Evolutionary conservation across 495 filamentous ascomycete species (phyloP).

Genomic region (Amphirosellinia nigrospora): DNA sequence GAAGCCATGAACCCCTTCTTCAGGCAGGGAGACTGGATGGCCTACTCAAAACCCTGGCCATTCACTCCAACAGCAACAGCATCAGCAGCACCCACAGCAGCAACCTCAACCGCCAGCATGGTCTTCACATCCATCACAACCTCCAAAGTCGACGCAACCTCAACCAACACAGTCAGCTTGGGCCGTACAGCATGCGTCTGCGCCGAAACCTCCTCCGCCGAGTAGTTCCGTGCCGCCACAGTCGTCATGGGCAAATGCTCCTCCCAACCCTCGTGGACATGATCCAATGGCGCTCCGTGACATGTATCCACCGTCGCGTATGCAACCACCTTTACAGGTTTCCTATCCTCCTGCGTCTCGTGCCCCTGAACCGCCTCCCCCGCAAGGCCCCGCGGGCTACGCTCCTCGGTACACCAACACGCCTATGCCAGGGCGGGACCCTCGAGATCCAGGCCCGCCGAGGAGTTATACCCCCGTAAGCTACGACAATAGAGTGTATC

Average conservation of each 20-base stretch:
- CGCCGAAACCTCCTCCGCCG: conserved; percentile 46
- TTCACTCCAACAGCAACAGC: conserved; percentile 39
- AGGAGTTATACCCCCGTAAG: conserved; percentile 42
- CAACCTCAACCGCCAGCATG: conserved; percentile 33
- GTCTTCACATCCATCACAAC: conserved; percentile 45
- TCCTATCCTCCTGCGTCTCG: conserved; percentile 42
- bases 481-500: conserved; percentile 38
- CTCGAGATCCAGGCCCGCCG: conserved; percentile 37
- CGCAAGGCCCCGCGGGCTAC: conserved; percentile 36
- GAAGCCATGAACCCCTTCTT: conserved; percentile 39
- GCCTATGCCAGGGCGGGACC: conserved; percentile 40
- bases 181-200: conserved; percentile 50
- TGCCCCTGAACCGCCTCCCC: conserved; percentile 41
- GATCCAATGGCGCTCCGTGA: conserved; percentile 45
- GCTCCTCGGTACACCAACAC: conserved; percentile 38
- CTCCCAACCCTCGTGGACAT: conserved; percentile 42
- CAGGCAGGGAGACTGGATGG: conserved; percentile 39
- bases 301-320: conserved; percentile 42
- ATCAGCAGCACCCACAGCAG: conserved; percentile 36
- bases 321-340: conserved; percentile 34
- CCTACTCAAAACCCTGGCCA: conserved; percentile 33
- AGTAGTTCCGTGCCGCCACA: conserved; percentile 48
- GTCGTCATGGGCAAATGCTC: conserved; percentile 43
- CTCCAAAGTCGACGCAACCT: conserved; percentile 47
- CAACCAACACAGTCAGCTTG: conserved; percentile 49